phyloP scores from a whole-genome alignment of 306 rosid genomes.

The Pyrus communis region DNA sequence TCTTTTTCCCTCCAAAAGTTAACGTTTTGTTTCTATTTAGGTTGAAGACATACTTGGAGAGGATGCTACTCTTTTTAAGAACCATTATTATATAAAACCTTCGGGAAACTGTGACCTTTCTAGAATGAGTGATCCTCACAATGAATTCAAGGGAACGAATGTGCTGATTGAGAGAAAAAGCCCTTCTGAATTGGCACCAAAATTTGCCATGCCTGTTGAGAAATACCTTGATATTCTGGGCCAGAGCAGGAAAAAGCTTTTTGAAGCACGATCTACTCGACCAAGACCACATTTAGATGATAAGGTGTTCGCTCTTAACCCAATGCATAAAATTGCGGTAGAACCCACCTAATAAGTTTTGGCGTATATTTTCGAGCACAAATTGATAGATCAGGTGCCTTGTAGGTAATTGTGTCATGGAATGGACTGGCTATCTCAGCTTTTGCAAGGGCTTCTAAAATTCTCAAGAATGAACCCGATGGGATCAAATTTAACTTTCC shows the following conservation, averaged over 20 bases:
- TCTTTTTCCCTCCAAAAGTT: not conserved
- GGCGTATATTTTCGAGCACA: not conserved
- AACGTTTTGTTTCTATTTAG: slow-evolving; percentile 32
- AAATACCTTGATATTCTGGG: slow-evolving; percentile 63
- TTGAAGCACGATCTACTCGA: slow-evolving; percentile 61
- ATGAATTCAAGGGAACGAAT: slow-evolving; percentile 75
- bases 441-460: slow-evolving; percentile 87
- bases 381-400: slow-evolving; percentile 18
- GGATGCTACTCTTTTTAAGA: slow-evolving; percentile 68
- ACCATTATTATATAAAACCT: slow-evolving; percentile 69
- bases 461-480: slow-evolving; percentile 54
- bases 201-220: slow-evolving; percentile 54
- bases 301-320: slow-evolving; percentile 39
- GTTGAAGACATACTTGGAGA: slow-evolving; percentile 74
- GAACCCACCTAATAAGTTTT: not conserved
- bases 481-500: slow-evolving; percentile 71
- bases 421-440: slow-evolving; percentile 87
- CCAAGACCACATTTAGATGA: slow-evolving; percentile 93
- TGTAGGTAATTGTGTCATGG: slow-evolving; percentile 92
- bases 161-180: slow-evolving; percentile 71
- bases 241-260: slow-evolving; percentile 64
- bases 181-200: slow-evolving; percentile 55
- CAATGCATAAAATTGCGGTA: slow-evolving; percentile 2
- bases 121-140: slow-evolving; percentile 80
- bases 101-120: slow-evolving; percentile 82